Conservation (phyloP, 164 flowering plant genomes). For the Chimonanthus praecox region DNA sequence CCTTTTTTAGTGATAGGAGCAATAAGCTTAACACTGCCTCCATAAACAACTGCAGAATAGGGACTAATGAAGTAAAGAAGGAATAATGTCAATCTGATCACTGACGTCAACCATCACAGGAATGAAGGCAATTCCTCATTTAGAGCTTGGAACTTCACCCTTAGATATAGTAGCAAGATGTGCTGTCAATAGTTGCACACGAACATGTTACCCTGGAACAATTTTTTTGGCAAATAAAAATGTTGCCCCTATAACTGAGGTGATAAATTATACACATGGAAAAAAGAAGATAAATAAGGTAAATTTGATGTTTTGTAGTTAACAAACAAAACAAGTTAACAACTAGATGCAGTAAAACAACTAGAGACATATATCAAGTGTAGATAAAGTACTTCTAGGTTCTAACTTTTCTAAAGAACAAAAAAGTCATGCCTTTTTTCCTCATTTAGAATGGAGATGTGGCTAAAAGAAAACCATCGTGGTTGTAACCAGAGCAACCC, state of each 20-base stretch:
- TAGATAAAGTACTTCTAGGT: background rate
- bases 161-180: background rate
- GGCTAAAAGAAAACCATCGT: background rate
- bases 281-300: background rate
- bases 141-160: background rate
- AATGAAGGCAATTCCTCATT: constrained; percentile 1
- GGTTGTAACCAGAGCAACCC: background rate
- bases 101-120: background rate
- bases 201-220: background rate
- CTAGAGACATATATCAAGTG: background rate
- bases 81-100: background rate
- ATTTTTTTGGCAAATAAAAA: constrained; percentile 1
- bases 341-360: background rate
- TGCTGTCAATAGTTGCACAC: background rate
- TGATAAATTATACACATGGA: background rate
- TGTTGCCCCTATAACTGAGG: background rate
- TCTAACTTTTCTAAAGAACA: background rate
- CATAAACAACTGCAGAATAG: background rate
- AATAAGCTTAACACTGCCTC: background rate
- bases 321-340: background rate
- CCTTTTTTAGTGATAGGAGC: background rate
- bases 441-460: too few relatives aligned
- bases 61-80: background rate
- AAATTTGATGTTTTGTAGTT: background rate
- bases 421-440: too few relatives aligned